phyloP scores from a whole-genome alignment of 176 grass and related monocot genomes.

The Chloris gayana region DNA sequence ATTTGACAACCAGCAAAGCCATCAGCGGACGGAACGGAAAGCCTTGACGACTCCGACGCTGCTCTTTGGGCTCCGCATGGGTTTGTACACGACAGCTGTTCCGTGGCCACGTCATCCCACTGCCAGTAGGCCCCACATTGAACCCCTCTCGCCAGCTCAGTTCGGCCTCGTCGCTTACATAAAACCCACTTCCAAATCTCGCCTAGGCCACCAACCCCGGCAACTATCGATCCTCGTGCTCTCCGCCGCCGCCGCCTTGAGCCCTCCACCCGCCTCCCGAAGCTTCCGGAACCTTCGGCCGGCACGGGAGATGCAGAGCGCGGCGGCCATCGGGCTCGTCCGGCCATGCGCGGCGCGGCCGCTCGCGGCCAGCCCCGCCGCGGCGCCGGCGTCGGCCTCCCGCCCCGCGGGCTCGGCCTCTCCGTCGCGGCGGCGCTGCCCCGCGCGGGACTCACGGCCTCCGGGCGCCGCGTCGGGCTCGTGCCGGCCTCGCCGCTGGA shows the following conservation, averaged over 20 bases:
- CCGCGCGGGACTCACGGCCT: neutral
- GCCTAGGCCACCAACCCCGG: neutral
- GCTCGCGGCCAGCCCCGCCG: neutral
- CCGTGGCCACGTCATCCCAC: neutral
- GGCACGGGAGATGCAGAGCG: constrained; percentile 44
- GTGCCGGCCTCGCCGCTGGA: constrained; percentile 32
- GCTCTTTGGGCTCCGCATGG: neutral
- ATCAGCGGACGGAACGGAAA: neutral
- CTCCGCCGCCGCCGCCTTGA: constrained; percentile 48
- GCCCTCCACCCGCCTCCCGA: constrained; percentile 11
- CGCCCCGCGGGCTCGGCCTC: constrained; percentile 14
- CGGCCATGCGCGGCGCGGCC: constrained; percentile 43
- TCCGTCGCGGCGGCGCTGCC: neutral
- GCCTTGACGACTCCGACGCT: neutral
- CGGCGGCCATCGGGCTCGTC: constrained; percentile 47
- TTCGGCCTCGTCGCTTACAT: neutral
- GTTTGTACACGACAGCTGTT: neutral
- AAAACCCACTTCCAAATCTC: neutral
- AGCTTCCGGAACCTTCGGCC: neutral
- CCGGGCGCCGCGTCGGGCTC: constrained; percentile 34
- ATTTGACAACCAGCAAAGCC: neutral
- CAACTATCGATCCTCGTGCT: constrained; percentile 32
- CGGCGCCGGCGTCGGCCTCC: constrained; percentile 1
- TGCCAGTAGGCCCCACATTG: neutral
- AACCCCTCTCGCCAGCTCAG: neutral